A percentile compares a stretch with the other conserved stretches of the same genome.
phyloP scores from a whole-genome alignment of 2,329 filamentous ascomycete species.

The Fusarium tupiense region DNA sequence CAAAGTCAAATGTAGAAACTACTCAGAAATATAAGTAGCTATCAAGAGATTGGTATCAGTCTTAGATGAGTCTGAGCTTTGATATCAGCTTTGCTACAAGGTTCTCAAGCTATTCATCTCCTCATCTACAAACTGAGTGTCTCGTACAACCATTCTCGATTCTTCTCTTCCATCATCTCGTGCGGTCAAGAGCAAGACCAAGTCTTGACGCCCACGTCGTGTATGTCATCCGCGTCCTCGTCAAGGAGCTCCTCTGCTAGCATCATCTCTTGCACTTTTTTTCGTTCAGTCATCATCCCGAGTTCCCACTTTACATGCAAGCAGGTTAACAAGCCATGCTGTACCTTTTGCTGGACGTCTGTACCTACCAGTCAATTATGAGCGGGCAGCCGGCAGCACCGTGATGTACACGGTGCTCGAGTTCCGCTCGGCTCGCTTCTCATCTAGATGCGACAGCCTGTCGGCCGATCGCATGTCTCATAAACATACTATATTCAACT shows the following conservation, averaged over 20 bases:
- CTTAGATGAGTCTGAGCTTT: no score
- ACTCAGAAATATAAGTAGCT: no score
- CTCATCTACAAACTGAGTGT: not conserved
- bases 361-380: not conserved
- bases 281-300: not conserved
- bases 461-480: fast-evolving
- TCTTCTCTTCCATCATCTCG: not conserved
- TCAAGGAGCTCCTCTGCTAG: not conserved
- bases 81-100: not conserved
- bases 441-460: not conserved
- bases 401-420: not conserved
- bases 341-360: fast-evolving
- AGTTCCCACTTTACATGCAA: not conserved
- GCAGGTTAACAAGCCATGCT: not conserved
- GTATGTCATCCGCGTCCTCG: not conserved
- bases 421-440: not conserved
- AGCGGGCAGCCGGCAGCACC: not conserved
- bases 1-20: no score
- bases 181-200: not conserved
- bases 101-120: not conserved
- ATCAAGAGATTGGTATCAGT: no score
- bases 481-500: not conserved
- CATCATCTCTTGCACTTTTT: not conserved
- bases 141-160: not conserved
- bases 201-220: not conserved